Percentiles rank a stretch among this genome's conserved stretches.
Evolutionary conservation across 257 asterid species (phyloP).

Genomic region (Datura wrightii): DNA sequence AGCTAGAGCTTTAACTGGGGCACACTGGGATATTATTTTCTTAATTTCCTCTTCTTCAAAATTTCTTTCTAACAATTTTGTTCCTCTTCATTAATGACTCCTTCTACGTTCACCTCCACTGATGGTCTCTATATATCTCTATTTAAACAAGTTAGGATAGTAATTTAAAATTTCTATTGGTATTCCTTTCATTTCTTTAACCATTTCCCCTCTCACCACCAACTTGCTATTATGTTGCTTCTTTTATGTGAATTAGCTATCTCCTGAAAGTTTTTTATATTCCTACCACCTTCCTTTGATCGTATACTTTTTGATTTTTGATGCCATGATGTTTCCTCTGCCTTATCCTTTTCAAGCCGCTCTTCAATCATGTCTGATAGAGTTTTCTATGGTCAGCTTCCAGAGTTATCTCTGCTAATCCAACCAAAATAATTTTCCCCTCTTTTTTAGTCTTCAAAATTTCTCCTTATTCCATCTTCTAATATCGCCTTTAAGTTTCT

Average conservation of each 20-base stretch:
- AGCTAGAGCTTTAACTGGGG: background rate
- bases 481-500: background rate
- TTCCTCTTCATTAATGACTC: background rate
- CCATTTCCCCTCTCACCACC: background rate
- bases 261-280: background rate
- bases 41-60: too few relatives aligned
- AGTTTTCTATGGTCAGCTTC: background rate
- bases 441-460: background rate
- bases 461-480: background rate
- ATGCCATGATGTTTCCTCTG: background rate
- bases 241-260: background rate
- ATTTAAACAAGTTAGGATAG: background rate
- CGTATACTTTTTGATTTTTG: background rate
- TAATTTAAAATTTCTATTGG: too few relatives aligned
- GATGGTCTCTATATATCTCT: background rate
- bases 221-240: background rate
- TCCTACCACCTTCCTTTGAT: background rate
- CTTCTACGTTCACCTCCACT: too few relatives aligned
- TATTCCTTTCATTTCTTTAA: background rate
- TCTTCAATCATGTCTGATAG: background rate
- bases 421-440: background rate
- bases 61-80: background rate
- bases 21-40: background rate
- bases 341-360: background rate
- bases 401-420: background rate